Base-by-base conservation (phyloP, 371 early-diverging fungal species). In the Capillidium heterosporum region DNA sequence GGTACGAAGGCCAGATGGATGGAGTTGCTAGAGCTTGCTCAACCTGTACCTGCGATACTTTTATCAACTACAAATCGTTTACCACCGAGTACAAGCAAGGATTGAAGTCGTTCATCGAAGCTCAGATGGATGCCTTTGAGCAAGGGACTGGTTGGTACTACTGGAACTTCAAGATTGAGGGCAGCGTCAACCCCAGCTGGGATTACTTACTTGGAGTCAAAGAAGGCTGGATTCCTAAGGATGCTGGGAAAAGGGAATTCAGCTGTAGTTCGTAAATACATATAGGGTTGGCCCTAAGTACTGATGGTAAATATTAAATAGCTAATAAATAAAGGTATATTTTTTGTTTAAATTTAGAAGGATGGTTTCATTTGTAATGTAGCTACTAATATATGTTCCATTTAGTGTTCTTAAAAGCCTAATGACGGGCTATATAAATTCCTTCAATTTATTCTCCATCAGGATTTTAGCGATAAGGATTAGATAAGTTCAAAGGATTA, bases 1-100 rank as follows among this genome's bases (percentile, higher is more conserved):
- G 84, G 4, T 83, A 72, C 65, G 82, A 84, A 21, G 84, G 84
- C 21, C 75, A 78, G 0, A 68, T 60, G 42, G 31, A 17, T 51
- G 51, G 64, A 8, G 43, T 48, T 0, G 61, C 65, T 31, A 68
- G 64, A 11, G 48, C 55, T 24, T 72, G 68, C 27, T 61, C 57
- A 0, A 68, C 59, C 10, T 73, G 74, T 31, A 72, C 70, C 0
- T 85, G 85, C 58, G 42, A 63, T 3, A 70, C 72, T 3, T 62
- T 65, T 35, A 67, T 67, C 41, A 63, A 69, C 29, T 58, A 63
- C 26, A 57, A 63, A 1, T 48, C 29, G 10, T 68, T 58, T 32
- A 50, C 27, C 7, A 10, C 56, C 35, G 59, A 57, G 41, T 62
- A 65, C 27, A 68, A 62, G 19, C 8, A 21, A 48, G 11, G 11